Evolutionary conservation across 257 asterid genomes (phyloP), one percentile per base, ranked within the genome.

Genomic region (Plantago elongata): DNA sequence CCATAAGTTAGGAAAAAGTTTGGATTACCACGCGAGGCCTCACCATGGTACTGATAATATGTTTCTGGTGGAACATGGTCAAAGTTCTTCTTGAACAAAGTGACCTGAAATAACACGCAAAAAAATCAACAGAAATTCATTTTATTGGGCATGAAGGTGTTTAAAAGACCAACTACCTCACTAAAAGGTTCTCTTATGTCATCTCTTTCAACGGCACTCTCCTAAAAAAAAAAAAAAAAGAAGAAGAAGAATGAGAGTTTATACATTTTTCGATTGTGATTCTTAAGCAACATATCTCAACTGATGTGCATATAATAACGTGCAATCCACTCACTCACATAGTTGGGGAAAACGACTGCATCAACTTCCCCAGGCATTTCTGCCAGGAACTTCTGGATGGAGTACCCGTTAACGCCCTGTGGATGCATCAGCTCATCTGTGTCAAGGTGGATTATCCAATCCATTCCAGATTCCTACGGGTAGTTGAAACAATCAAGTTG

Each of bases 41-140:
- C 86, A 16, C 73, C 69, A 64, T 82, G 78, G 78, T 77, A 65
- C 22, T 77, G 73, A 67, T 68, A 72, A 59, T 83, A 83, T 34
- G 81, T 75, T 51, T 85, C 90, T 59, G 72, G 67, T 14, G 61
- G 57, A 18, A 85, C 67, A 77, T 85, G 89, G 71, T 85, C 84
- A 29, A 74, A 73, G 66, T 85, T 85, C 79, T 80, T 85, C 83
- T 85, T 85, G 78, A 85, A 85, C 94, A 85, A 78, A 27, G 84
- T 75, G 16, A 85, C 87, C 94, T 82, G 45, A 50, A 54, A 40
- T 11, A 18, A 51, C 34, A 58, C 44, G 4, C 40, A 59, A 45
- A 29, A 42, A 3, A 1, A 22, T 9, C 18, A 54, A 54, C 6
- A 29, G 29, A 55, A 5, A 47, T 29, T 6, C 8, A 16, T 56